A percentile compares a stretch with the other conserved stretches of the same genome.
Evolutionary conservation across 345 rosid species (phyloP).

Genomic region (Durio zibethinus): DNA sequence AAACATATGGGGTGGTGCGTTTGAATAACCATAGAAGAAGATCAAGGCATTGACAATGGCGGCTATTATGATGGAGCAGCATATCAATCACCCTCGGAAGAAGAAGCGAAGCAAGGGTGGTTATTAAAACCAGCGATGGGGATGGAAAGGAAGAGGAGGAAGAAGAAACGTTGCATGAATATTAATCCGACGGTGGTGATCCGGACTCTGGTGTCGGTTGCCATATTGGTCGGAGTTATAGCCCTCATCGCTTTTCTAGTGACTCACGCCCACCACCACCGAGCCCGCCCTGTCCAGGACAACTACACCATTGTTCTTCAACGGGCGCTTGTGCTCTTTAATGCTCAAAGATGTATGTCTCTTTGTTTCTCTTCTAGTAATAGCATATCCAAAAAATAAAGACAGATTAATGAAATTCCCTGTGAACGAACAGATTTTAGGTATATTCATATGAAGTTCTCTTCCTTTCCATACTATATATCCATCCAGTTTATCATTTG

Average conservation of each 20-base stretch:
- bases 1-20: constrained; percentile 26
- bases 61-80: constrained; percentile 1
- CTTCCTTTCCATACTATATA: too few species aligned
- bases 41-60: not conserved
- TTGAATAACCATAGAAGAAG: constrained; percentile 7
- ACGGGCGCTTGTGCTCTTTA: constrained; percentile 23
- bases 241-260: constrained; percentile 8
- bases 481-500: too few species aligned
- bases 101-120: constrained; percentile 31
- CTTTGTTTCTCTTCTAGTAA: not conserved
- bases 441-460: too few species aligned
- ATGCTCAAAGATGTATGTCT: constrained; percentile 23
- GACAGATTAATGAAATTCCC: too few species aligned
- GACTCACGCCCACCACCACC: not conserved
- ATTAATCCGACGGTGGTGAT: constrained; percentile 7
- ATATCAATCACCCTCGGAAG: constrained; percentile 12
- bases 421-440: too few species aligned
- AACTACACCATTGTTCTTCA: constrained; percentile 26
- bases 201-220: constrained; percentile 3
- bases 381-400: too few species aligned
- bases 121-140: constrained; percentile 16
- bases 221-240: not conserved
- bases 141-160: constrained; percentile 1
- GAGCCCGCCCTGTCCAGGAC: not conserved
- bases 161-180: not conserved